Conservation (phyloP, 495 filamentous ascomycete genomes). For the Rhizodiscina lignyota region DNA sequence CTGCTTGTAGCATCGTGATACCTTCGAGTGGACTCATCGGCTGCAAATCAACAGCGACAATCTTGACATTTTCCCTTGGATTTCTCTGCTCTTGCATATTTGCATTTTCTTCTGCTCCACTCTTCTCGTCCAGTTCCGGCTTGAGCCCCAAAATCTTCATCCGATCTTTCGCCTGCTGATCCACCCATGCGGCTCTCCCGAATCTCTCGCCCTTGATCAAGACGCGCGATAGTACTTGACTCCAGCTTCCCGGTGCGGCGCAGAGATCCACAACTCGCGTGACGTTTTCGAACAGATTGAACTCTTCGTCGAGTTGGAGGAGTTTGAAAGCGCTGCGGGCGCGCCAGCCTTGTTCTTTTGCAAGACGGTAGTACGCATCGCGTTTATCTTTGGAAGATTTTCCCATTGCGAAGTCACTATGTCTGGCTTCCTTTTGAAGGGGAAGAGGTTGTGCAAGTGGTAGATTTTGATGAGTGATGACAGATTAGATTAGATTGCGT, state of each 20-base stretch:
- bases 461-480: neutral
- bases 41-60: slow-evolving; percentile 88
- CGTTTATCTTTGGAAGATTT: slow-evolving; percentile 98
- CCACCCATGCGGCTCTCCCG: slow-evolving; percentile 67
- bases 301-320: slow-evolving; percentile 90
- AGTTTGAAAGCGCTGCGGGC: slow-evolving; percentile 94
- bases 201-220: slow-evolving; percentile 86
- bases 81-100: slow-evolving; percentile 18
- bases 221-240: slow-evolving; percentile 82
- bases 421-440: slow-evolving; percentile 1
- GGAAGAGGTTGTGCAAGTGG: neutral
- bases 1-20: slow-evolving; percentile 77
- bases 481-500: neutral
- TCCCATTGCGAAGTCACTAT: slow-evolving; percentile 56
- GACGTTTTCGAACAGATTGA: slow-evolving; percentile 74
- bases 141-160: neutral
- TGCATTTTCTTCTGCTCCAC: slow-evolving; percentile 20
- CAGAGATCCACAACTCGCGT: slow-evolving; percentile 94
- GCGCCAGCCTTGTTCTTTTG: slow-evolving; percentile 97
- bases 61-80: slow-evolving; percentile 65
- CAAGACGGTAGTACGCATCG: slow-evolving; percentile 91
- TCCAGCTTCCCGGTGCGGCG: slow-evolving; percentile 92
- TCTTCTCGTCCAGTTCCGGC: slow-evolving; percentile 2
- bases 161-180: slow-evolving; percentile 39
- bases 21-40: slow-evolving; percentile 87